Evolutionary conservation across 345 rosid species (phyloP).

Genomic region (Eucalyptus polyanthemos): DNA sequence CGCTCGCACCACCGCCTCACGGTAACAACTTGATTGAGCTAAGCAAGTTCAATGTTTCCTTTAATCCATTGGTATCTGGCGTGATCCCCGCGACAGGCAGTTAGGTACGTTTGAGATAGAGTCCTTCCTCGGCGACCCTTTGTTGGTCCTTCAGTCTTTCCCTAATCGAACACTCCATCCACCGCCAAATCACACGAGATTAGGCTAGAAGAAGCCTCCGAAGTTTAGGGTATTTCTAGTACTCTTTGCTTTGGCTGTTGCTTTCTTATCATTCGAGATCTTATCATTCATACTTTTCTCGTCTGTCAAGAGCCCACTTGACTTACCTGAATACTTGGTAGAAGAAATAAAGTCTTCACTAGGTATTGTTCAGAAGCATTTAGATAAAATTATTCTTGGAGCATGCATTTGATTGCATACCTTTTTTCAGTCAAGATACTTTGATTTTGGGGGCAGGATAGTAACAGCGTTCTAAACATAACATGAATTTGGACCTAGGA

Average conservation of each 20-base stretch:
- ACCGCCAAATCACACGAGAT: not conserved
- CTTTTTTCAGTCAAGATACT: not conserved
- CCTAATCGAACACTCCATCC: conserved; percentile 6
- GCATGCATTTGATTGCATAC: not conserved
- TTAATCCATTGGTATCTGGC: conserved; percentile 65
- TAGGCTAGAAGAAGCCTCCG: conserved; percentile 1
- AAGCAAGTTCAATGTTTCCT: conserved; percentile 82
- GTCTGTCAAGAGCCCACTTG: conserved; percentile 18
- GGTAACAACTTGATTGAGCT: not conserved
- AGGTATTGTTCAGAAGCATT: not conserved
- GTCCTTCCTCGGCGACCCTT: conserved; percentile 69
- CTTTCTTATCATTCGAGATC: conserved; percentile 30
- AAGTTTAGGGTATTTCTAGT: conserved; percentile 16
- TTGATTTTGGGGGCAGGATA: not conserved
- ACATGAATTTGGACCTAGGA: not conserved
- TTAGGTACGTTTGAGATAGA: conserved; percentile 63
- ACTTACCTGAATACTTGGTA: conserved; percentile 26
- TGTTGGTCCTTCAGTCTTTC: conserved; percentile 37
- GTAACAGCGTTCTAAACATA: not conserved
- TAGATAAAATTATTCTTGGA: not conserved
- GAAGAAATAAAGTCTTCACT: conserved; percentile 15
- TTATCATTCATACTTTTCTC: conserved; percentile 23
- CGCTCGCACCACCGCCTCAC: too few relatives aligned
- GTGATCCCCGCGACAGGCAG: conserved; percentile 46
- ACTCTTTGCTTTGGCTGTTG: conserved; percentile 23